Evolutionary conservation across 73 alveolate species (phyloP), one percentile per base, ranked within the genome.

Genomic region (Symbiodinium natans): DNA sequence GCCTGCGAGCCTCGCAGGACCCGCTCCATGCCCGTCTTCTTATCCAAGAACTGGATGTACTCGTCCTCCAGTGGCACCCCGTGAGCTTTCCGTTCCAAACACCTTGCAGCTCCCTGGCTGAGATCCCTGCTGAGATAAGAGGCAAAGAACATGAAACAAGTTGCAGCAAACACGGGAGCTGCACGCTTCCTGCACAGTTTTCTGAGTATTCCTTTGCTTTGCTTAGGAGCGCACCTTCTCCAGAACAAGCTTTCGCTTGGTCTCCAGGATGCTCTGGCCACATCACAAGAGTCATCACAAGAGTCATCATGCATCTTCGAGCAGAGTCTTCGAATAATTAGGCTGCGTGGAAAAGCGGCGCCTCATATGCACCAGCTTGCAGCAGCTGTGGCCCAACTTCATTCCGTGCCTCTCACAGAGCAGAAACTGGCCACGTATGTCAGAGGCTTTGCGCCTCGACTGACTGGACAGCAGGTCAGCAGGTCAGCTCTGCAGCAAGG

Each of bases 341-440:
- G 63, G 63, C 82, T 29, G 82, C 82, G 19, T 29, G 11, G 23
- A 41, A 74, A 11, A 74, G 4, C 33, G 25, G 23, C 41, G 46
- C 97, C 97, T 90, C 97, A 36, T 90, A 90, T 34, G 97, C 80
- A 27, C 88, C 97, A 40, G 77, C 87, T 31, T 90, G 97, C 17
- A 90, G 52, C 80, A 90, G 48, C 97, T 90, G 77, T 40, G 97
- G 97, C 77, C 97, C 97, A 41, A 90, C 97, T 31, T 90, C 97
- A 21, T 90, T 90, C 25, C 88, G 87, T 0, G 97, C 97, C 97
- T 90, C 41, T 31, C 11, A 8, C 31, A 54, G 27, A 19, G 9
- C 29, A 68, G 33, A n/a, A n/a, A n/a, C n/a, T n/a, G n/a, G n/a
- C n/a, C n/a, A n/a, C n/a, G n/a, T n/a, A n/a, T n/a, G n/a, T n/a